phyloP scores from a whole-genome alignment of 2,329 filamentous ascomycete species.

The Aspergillus ruber region DNA sequence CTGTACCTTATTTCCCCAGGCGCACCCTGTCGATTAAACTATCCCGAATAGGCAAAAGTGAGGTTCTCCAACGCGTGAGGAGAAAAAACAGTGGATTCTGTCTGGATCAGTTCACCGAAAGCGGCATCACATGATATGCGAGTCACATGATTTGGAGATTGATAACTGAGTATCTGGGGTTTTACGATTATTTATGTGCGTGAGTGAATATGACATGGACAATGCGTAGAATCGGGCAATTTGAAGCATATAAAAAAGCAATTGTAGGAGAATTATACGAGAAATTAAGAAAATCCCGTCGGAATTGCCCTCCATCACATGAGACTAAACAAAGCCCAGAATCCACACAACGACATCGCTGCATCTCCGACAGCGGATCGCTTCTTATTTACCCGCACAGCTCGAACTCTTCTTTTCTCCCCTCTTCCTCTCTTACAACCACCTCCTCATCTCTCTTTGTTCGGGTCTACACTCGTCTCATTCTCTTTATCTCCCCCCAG shows the following conservation, averaged over 20 bases:
- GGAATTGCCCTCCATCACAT: conserved; percentile 11
- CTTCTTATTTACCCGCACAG: conserved; percentile 10
- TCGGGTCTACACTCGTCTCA: conserved; percentile 3
- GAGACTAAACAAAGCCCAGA: conserved; percentile 16
- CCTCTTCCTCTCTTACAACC: not conserved
- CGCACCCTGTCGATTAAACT: too few relatives aligned
- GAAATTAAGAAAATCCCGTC: not conserved
- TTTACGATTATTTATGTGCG: too few relatives aligned
- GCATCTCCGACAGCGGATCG: conserved; percentile 13
- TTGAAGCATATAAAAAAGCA: not conserved
- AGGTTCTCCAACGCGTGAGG: not conserved
- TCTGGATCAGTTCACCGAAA: not conserved
- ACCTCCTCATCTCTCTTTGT: conserved; percentile 1
- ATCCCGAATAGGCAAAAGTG: conserved; percentile 2
- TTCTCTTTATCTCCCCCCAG: conserved; percentile 2
- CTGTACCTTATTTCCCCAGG: too few relatives aligned
- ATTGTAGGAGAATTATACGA: not conserved
- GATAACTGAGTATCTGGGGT: not conserved
- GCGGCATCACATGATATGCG: not conserved
- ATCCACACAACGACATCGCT: conserved; percentile 8
- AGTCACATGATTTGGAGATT: not conserved
- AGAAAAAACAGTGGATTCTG: not conserved
- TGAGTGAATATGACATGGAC: too few relatives aligned
- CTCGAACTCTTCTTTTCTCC: not conserved
- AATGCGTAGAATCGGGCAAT: not conserved